phyloP scores from a whole-genome alignment of 495 filamentous ascomycete species.

The Annulohypoxylon nitens region DNA sequence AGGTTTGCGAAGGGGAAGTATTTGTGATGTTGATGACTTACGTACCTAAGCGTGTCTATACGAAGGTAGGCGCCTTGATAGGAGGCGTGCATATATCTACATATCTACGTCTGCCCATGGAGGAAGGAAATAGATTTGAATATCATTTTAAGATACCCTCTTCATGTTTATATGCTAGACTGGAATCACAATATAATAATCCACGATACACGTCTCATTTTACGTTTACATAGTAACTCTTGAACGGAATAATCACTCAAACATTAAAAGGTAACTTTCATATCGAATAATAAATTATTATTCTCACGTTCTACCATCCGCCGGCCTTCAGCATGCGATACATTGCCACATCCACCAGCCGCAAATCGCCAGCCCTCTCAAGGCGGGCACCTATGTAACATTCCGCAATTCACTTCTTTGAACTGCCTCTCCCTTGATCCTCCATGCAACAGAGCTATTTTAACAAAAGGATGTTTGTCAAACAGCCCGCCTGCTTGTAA shows the following conservation, averaged over 20 bases:
- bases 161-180: not conserved
- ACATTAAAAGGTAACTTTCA: not conserved
- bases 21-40: constrained; percentile 59
- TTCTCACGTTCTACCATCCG: constrained; percentile 17
- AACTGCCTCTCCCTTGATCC: not conserved
- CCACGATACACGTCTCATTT: not conserved
- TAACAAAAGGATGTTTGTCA: constrained; percentile 5
- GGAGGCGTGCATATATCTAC: not conserved
- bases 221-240: not conserved
- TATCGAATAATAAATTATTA: constrained; percentile 23
- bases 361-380: not conserved
- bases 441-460: not conserved
- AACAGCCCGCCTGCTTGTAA: constrained; percentile 1
- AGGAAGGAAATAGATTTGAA: not conserved
- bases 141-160: not conserved
- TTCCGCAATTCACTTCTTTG: not conserved
- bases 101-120: not conserved
- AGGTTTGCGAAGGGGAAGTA: constrained; percentile 85
- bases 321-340: constrained; percentile 2
- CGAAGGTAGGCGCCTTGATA: not conserved
- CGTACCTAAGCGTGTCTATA: not conserved
- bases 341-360: not conserved
- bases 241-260: not conserved
- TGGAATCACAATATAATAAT: not conserved
- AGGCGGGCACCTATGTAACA: not conserved